Evolutionary conservation across 805 yeast species (phyloP).

Genomic region (Yamadazyma kitorensis): DNA sequence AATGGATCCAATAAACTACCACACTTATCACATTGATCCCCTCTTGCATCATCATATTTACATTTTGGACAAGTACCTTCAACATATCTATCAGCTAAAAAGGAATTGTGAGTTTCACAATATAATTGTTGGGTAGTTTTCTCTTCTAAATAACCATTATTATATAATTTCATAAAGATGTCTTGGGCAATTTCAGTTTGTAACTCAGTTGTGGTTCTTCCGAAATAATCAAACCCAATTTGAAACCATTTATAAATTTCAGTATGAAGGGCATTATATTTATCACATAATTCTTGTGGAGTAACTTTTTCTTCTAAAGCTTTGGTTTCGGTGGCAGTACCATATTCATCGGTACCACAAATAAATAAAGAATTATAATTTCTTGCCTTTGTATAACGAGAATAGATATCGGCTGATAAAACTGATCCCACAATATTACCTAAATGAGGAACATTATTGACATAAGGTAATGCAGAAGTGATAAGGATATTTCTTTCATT

Average conservation of each 20-base stretch:
- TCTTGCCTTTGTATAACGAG: conserved; percentile 87
- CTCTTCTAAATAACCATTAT: conserved; percentile 83
- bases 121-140: conserved; percentile 85
- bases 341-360: conserved; percentile 99
- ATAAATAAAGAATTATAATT: conserved; percentile 81
- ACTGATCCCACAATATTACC: conserved; percentile 97
- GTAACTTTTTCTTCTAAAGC: conserved; percentile 91
- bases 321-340: conserved; percentile 98
- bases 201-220: conserved; percentile 88
- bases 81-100: conserved; percentile 92
- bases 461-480: conserved; percentile 97
- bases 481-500: conserved; percentile 79
- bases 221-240: conserved; percentile 90
- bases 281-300: conserved; percentile 87
- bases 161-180: conserved; percentile 70
- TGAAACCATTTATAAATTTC: conserved; percentile 97
- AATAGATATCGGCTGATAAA: conserved; percentile 87
- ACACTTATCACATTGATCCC: conserved; percentile 98
- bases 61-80: conserved; percentile 98
- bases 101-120: conserved; percentile 88
- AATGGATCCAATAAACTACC: conserved; percentile 87
- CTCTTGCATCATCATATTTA: conserved; percentile 94
- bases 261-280: conserved; percentile 81
- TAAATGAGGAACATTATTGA: conserved; percentile 96
- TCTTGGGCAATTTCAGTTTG: conserved; percentile 97